phyloP scores from a whole-genome alignment of 2,329 filamentous ascomycete genomes.

The Cladophialophora psammophila region DNA sequence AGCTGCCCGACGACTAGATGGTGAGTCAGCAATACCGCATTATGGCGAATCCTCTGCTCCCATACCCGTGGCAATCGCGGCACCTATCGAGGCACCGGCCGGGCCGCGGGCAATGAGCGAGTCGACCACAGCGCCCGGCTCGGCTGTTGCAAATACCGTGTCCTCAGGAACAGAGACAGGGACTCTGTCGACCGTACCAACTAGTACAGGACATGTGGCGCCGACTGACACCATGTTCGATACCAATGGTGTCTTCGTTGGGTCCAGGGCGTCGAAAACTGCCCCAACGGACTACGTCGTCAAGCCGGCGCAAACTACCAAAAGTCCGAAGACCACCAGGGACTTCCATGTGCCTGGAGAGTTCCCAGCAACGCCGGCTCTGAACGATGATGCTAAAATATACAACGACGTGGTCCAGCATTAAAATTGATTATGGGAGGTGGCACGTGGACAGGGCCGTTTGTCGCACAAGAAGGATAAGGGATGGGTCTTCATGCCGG shows the following conservation, averaged over 20 bases:
- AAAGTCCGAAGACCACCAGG: constrained; percentile 65
- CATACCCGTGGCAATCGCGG: constrained; percentile 34
- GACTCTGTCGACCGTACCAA: constrained; percentile 36
- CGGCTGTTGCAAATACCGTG: constrained; percentile 29
- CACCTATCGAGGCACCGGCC: constrained; percentile 34
- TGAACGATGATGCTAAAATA: constrained; percentile 26
- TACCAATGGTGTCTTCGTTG: constrained; percentile 30
- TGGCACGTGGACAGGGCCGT: neutral
- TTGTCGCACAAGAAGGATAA: neutral
- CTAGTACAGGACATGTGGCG: constrained; percentile 30
- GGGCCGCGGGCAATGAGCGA: constrained; percentile 37
- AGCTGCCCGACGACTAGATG: constrained; percentile 20
- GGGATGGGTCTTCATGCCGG: constrained; percentile 6
- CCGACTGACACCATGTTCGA: constrained; percentile 27
- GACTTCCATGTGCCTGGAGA: constrained; percentile 74
- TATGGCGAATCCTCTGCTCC: constrained; percentile 36
- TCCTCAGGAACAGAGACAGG: constrained; percentile 35
- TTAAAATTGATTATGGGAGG: neutral
- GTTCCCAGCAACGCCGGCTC: constrained; percentile 55
- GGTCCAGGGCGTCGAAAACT: constrained; percentile 20
- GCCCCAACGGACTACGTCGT: constrained; percentile 33
- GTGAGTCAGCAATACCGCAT: constrained; percentile 28
- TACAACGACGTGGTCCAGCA: constrained; percentile 31
- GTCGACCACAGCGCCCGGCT: constrained; percentile 34
- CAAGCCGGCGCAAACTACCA: constrained; percentile 40